Evolutionary conservation across 345 rosid genomes (phyloP).

Genomic region (Syzygium oleosum): DNA sequence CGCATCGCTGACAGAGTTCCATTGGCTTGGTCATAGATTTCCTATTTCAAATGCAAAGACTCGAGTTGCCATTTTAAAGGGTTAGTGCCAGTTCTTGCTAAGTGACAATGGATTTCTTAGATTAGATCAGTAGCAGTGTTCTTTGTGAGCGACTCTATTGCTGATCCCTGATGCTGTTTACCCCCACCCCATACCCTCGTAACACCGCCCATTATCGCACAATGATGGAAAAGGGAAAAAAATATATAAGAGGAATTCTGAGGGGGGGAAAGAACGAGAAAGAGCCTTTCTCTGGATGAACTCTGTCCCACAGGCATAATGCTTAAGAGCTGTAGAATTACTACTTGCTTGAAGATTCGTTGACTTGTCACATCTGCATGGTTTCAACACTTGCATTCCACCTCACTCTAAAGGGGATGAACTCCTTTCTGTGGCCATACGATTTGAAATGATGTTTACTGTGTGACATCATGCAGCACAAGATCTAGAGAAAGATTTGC

Average conservation of each 20-base stretch:
- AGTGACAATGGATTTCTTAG: not conserved
- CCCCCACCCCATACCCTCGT: not conserved
- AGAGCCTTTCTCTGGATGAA: not conserved
- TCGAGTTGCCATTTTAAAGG: conserved; percentile 88
- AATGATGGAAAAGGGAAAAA: not conserved
- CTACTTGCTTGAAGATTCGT: not conserved
- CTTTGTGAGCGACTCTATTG: not conserved
- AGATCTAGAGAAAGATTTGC: conserved; percentile 94
- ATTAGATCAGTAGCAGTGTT: not conserved
- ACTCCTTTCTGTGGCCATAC: not conserved
- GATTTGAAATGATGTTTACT: not conserved
- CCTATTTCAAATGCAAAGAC: conserved; percentile 94
- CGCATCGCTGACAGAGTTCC: conserved; percentile 89
- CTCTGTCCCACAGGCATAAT: not conserved
- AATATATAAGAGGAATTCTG: not conserved
- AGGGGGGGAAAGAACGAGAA: not conserved
- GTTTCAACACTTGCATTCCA: not conserved
- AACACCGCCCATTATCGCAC: not conserved
- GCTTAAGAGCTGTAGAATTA: not conserved
- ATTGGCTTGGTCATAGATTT: conserved; percentile 91
- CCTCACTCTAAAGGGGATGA: not conserved
- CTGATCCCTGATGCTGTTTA: not conserved
- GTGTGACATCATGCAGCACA: conserved; percentile 52
- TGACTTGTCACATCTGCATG: not conserved
- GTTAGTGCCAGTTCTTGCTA: conserved; percentile 17